These are phyloP conservation scores for Penicillium maclennaniae DNA, from an alignment of 495 filamentous ascomycete genomes.

Conservation along the genomic window DNA sequence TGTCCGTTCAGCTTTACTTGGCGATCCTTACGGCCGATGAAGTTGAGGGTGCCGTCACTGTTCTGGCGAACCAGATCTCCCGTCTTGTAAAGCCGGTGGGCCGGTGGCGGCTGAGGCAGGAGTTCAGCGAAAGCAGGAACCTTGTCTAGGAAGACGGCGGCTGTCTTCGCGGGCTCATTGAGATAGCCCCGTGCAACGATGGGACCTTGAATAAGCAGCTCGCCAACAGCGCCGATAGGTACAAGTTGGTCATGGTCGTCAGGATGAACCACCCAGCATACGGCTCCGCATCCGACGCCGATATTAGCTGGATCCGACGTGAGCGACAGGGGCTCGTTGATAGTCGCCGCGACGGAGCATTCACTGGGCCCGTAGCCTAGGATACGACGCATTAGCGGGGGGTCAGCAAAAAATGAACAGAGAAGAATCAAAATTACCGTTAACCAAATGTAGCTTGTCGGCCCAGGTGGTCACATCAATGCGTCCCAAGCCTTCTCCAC, in stretches of 20 bases:
- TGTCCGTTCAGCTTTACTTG: slow-evolving; percentile 9
- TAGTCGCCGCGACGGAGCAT: neutral
- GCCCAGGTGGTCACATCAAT: neutral
- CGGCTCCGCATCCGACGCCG: neutral
- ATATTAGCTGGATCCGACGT: neutral
- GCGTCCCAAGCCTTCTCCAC: too few species aligned
- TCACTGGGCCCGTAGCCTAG: slow-evolving; percentile 1
- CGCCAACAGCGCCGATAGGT: slow-evolving; percentile 42
- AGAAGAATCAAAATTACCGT: too few species aligned
- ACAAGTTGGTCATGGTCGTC: slow-evolving; percentile 29
- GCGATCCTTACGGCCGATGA: neutral
- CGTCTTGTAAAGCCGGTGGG: slow-evolving; percentile 2
- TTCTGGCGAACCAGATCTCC: slow-evolving; percentile 4
- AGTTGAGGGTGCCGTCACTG: too few species aligned
- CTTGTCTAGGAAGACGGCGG: neutral
- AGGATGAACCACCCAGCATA: slow-evolving; percentile 13
- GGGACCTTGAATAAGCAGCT: slow-evolving; percentile 33
- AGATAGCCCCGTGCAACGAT: slow-evolving; percentile 9
- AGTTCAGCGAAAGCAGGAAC: neutral
- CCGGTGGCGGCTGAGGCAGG: neutral
- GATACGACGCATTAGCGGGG: too few species aligned
- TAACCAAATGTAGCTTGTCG: too few species aligned
- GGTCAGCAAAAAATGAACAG: too few species aligned
- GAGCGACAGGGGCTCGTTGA: too few species aligned
- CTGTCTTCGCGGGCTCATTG: neutral